phyloP scores from a whole-genome alignment of 768 basidiomycete species.

The Mycena chlorophos region DNA sequence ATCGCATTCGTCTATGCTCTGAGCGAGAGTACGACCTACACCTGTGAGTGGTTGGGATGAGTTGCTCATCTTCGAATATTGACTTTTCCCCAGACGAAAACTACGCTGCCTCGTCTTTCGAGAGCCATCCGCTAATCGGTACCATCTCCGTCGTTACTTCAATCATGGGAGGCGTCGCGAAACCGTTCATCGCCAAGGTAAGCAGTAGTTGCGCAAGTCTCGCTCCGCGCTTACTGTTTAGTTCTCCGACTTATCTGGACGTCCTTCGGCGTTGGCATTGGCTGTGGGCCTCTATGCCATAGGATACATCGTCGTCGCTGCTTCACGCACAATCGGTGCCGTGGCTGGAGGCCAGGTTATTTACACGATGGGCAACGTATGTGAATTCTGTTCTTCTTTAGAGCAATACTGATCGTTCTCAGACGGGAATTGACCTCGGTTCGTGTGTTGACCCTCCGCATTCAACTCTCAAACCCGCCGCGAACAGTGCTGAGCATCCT shows the following conservation, averaged over 20 bases:
- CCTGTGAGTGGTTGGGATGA: background rate
- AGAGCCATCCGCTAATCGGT: conserved; percentile 17
- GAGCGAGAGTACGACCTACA: conserved; percentile 7
- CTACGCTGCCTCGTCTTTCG: conserved; percentile 10
- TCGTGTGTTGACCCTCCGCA: background rate
- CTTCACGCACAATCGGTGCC: conserved; percentile 14
- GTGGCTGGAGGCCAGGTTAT: conserved; percentile 16
- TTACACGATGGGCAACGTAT: conserved; percentile 11
- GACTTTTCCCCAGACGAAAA: background rate
- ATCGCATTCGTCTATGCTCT: conserved; percentile 11
- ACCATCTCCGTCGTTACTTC: conserved; percentile 23
- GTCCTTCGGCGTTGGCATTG: conserved; percentile 45
- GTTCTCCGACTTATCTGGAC: conserved; percentile 51
- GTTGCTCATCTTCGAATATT: background rate
- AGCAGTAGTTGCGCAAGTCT: background rate
- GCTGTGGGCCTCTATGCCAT: conserved; percentile 41
- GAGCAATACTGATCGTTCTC: too few species aligned
- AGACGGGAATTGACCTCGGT: background rate
- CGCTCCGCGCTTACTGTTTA: conserved; percentile 15
- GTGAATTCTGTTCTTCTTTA: too few species aligned
- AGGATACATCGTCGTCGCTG: conserved; percentile 27
- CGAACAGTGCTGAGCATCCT: conserved; percentile 4
- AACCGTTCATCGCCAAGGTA: conserved; percentile 49
- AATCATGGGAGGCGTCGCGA: conserved; percentile 34
- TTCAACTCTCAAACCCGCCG: background rate